Evolutionary conservation across 768 basidiomycete genomes (phyloP), one percentile per base, ranked within the genome.

Genomic region (Trametes coccinea): DNA sequence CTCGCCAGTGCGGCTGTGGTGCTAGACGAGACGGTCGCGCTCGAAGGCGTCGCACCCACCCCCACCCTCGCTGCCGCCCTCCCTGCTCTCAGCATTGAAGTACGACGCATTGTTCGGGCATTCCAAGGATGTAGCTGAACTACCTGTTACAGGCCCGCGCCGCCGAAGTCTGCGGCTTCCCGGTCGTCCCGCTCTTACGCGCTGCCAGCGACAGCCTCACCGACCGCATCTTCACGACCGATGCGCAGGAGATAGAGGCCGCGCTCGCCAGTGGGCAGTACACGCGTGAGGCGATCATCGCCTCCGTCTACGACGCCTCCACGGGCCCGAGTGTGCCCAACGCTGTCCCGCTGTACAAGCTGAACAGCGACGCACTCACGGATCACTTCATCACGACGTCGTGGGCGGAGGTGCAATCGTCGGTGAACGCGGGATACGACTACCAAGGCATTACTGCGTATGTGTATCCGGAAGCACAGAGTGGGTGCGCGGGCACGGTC

Each of bases 341-440:
- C 14, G 53, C 53, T 13, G 43, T 55, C 14, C 53, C 53, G 3
- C 30, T 55, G 40, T 55, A 45, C 53, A 17, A 30, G 17, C 41
- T 55, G 11, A 11, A 43, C 40, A 44, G 41, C 14, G 9, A 22
- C 29, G 27, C 29, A 14, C 17, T 31, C 27, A 55, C 37, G n/a
- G 52, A 53, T 9, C 52, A 53, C 52, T 53, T 40, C 17, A 39
- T 53, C 37, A 53, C 52, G 41, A 45, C 53, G 11, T 44, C 40
- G 3, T 43, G 43, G 43, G 53, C 16, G 16, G 53, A 55, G 53
- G 53, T 45, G 1, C 30, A 55, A 16, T 30, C 16, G 13, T 40
- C 53, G 7, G 53, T 45, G 13, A 31, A 30, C 40, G 44, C 8
- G 10, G 53, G 53, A 29, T 55, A 55, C 53, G 13, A 22, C 40